Base-by-base conservation (phyloP, 2,329 filamentous ascomycete species). In the Fusarium avenaceum region DNA sequence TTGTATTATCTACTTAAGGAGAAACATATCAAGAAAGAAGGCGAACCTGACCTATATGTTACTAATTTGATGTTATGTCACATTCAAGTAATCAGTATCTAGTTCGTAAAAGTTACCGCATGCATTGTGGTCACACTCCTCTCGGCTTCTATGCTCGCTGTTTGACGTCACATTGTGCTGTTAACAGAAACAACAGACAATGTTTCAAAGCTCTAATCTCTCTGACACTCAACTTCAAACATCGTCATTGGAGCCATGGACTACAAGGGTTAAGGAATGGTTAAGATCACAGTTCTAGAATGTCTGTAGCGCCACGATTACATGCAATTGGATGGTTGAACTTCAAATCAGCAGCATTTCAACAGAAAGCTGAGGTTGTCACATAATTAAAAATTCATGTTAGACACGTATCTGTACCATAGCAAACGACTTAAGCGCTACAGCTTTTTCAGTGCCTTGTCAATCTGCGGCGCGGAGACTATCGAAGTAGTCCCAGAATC, bases 341-440 rank as follows among this genome's bases (percentile, higher is more conserved):
- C 46, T 48, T 30, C 10, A 15, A 50, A 19, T 33, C 22, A 58
- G 64, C 30, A 44, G 39, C 35, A 49, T 45, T 51, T 50, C 39
- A 49, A 57, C 30, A 26, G 1, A 32, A 40, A 32, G 17, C 14
- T 6, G 53, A 19, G 14, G 42, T 39, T 35, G 26, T 68, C 58
- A 64, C 51, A 51, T 51, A 45, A 51, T 48, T 69, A 22, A 66
- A 65, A 57, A 50, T 53, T 58, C 58, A 82, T 89, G 85, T 89
- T 73, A 82, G 85, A 82, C 86, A 86, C 85, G 87, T 89, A 89
- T 89, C 87, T 89, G 87, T 89, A 86, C 87, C 82, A 82, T 85
- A 81, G 80, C 81, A 82, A 79, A 78, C 72, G 72, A 76, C 86
- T 88, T 79, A 78, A 79, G 76, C 80, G 82, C 81, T 82, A 86